Evolutionary conservation across 345 rosid genomes (phyloP), one percentile per base, ranked within the genome.

Genomic region (Bruguiera sexangula): DNA sequence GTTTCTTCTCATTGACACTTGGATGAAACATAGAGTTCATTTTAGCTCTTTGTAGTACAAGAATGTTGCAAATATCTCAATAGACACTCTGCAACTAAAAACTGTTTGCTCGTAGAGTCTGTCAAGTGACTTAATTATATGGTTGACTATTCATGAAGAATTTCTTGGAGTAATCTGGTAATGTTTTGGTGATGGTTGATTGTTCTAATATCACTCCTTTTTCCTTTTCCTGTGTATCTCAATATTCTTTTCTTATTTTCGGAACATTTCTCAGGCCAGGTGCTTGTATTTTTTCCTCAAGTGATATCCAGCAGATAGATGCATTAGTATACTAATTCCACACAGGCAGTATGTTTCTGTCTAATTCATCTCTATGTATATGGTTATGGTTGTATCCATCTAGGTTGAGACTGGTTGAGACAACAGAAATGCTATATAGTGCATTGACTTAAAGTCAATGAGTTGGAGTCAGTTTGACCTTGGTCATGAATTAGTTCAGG

Each of bases 301-400:
- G 66, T 34, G 93, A 94, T 77, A 82, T 94, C 60, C 95, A 84
- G 79, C 90, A 89, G 85, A 91, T 91, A 86, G 97, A 94, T 84
- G 84, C 85, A 59, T 63, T 87, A 50, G 74, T 94, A 78, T 88
- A 2, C 80, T 94, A 34, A 69, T 91, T 73, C 88, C 69, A 80
- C 96, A 53, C 91, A 97, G 97, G 98, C 96, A 18, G 95, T 87
- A 54, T 94, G 86, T 79, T 82, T 94, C 71, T 88, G 93, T 84
- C 93, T 94, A 70, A 69, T 66, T 78, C 87, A 48, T 91, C 96
- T 21, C 92, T 91, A 36, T 6, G 8, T 36, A 36, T 27, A 6
- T 6, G 6, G 39, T 36, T 36, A 27, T 36, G 39, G 8, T 36
- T 36, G 39, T 36, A 1, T 36, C 1, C 39, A 36, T 36, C 8